Percentiles rank a stretch among this genome's conserved stretches.
Evolutionary conservation across 2,329 filamentous ascomycete species (phyloP).

Genomic region (Aspergillus oerlinghausenensis): DNA sequence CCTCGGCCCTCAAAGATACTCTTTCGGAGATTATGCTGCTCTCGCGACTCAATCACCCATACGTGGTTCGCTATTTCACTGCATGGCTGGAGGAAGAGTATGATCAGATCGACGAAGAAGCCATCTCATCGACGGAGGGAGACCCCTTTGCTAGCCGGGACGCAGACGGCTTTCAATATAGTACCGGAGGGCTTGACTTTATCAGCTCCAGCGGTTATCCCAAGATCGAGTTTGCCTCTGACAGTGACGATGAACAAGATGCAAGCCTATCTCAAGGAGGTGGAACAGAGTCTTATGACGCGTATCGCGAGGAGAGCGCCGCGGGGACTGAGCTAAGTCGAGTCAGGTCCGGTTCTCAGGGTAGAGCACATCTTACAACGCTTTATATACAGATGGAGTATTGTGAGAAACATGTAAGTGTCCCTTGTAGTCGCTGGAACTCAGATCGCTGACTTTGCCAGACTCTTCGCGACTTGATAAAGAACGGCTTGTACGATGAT

Average conservation of each 20-base stretch:
- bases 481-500: conserved; percentile 67
- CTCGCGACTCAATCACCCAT: conserved; percentile 87
- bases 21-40: conserved; percentile 83
- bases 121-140: conserved; percentile 49
- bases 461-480: conserved; percentile 85
- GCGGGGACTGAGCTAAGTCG: conserved; percentile 35
- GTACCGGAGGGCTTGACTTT: conserved; percentile 81
- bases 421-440: background rate
- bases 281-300: conserved; percentile 19
- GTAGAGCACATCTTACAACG: conserved; percentile 61
- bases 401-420: conserved; percentile 75
- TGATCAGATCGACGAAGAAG: conserved; percentile 37
- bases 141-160: conserved; percentile 41
- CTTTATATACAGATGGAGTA: conserved; percentile 99
- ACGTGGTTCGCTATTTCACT: conserved; percentile 84
- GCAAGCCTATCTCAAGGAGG: conserved; percentile 33
- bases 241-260: conserved; percentile 44
- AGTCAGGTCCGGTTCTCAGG: conserved; percentile 44
- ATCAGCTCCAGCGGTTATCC: conserved; percentile 80
- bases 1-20: conserved; percentile 57
- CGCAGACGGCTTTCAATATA: conserved; percentile 54
- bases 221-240: conserved; percentile 69
- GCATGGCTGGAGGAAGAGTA: conserved; percentile 80
- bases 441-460: conserved; percentile 24
- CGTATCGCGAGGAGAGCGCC: conserved; percentile 19